Percentiles rank a stretch among this genome's conserved stretches.
Evolutionary conservation across 108 stramenopile genomes (phyloP).

Genomic region (Cyclotella baltica): DNA sequence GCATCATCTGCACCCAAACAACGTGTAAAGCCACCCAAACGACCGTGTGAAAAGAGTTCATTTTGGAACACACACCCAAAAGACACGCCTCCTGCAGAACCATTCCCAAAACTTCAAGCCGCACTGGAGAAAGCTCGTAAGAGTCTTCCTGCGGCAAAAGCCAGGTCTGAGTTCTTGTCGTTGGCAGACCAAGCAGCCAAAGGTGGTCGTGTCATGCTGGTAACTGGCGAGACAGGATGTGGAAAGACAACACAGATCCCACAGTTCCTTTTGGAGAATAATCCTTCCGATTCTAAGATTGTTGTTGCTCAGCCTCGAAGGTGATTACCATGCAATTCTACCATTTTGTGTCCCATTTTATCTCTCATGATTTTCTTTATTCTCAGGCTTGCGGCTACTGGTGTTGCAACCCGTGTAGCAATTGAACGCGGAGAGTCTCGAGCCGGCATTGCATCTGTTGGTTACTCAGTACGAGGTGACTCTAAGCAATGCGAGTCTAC

Average conservation of each 20-base stretch:
- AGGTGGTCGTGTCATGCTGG: constrained; percentile 71
- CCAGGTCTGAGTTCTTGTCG: constrained; percentile 68
- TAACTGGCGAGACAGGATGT: constrained; percentile 90
- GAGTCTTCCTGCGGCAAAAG: constrained; percentile 74
- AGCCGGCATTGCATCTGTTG: constrained; percentile 80
- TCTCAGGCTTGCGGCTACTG: constrained; percentile 17
- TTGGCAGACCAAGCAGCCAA: constrained; percentile 54
- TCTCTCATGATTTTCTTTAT: not conserved
- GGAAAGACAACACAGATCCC: constrained; percentile 95
- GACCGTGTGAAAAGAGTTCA: constrained; percentile 57
- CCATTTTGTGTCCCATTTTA: not conserved
- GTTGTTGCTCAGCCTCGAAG: constrained; percentile 94
- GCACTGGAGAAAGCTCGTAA: constrained; percentile 58
- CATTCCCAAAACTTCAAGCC: constrained; percentile 61
- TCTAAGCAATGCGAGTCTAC: constrained; percentile 70
- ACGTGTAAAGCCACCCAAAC: constrained; percentile 21
- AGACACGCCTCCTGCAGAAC: constrained; percentile 65
- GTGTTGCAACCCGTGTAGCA: constrained; percentile 92
- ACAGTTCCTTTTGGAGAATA: constrained; percentile 90
- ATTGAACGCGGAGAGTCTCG: constrained; percentile 85
- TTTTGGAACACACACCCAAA: constrained; percentile 76
- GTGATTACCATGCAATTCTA: not conserved
- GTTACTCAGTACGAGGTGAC: constrained; percentile 94
- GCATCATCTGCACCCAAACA: not conserved
- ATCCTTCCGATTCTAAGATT: constrained; percentile 81